phyloP scores from a whole-genome alignment of 2,329 filamentous ascomycete genomes.

The Fusarium sp. region DNA sequence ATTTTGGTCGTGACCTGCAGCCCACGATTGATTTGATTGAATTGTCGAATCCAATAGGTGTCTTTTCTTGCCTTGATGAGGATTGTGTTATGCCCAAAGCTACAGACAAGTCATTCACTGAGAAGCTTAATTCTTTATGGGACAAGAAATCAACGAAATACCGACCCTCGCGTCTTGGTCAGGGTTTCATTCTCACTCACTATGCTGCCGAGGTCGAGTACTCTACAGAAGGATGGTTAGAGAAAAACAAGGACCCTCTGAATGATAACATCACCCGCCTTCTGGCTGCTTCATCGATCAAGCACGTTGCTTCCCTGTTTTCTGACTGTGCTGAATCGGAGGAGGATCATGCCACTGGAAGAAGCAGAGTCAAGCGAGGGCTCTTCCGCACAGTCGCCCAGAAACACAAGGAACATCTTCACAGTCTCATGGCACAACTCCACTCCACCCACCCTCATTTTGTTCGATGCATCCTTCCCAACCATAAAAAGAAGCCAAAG shows the following conservation, averaged over 20 bases:
- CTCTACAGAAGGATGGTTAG: slow-evolving; percentile 91
- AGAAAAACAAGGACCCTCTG: slow-evolving; percentile 98
- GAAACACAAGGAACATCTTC: slow-evolving; percentile 96
- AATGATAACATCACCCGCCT: slow-evolving; percentile 97
- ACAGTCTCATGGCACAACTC: slow-evolving; percentile 92
- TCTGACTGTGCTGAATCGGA: slow-evolving; percentile 86
- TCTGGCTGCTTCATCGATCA: slow-evolving; percentile 82
- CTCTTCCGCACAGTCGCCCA: slow-evolving; percentile 97
- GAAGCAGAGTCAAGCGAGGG: slow-evolving; percentile 93
- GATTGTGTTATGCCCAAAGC: slow-evolving; percentile 99
- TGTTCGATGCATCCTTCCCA: slow-evolving; percentile 95
- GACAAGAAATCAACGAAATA: slow-evolving; percentile 97
- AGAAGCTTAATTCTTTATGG: slow-evolving; percentile 97
- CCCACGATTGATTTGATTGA: slow-evolving; percentile 98
- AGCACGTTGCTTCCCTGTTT: slow-evolving; percentile 86
- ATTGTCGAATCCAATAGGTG: slow-evolving; percentile 94
- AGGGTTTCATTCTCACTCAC: slow-evolving; percentile 96
- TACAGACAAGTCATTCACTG: slow-evolving; percentile 95
- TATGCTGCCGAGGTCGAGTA: slow-evolving; percentile 99
- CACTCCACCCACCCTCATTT: slow-evolving; percentile 98
- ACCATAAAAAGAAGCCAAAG: slow-evolving; percentile 97
- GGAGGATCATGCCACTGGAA: slow-evolving; percentile 73
- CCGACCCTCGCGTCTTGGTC: slow-evolving; percentile 83
- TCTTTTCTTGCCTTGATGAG: slow-evolving; percentile 97
- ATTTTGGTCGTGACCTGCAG: slow-evolving; percentile 96